Evolutionary conservation across 2,329 filamentous ascomycete genomes (phyloP), one percentile per base, ranked within the genome.

Genomic region (Aspergillus udagawae): DNA sequence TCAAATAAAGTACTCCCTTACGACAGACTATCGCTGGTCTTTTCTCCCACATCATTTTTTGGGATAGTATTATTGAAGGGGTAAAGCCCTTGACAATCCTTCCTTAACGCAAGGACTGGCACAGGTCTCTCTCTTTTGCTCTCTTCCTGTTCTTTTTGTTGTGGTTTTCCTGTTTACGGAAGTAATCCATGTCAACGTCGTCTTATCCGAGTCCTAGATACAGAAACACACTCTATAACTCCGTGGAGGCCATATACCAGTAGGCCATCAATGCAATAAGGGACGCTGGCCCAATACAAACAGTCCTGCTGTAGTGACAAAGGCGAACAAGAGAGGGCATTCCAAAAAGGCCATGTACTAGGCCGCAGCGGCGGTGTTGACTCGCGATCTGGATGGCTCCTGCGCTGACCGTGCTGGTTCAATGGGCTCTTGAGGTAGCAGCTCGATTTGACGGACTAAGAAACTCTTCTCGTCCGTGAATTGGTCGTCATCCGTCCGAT

Each of bases 381-480:
- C 55, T 49, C 67, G 65, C 12, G 69, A 64, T 32, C 67, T 64
- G 50, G 63, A 61, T 27, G 65, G 57, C 44, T 71, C 64, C 44
- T 67, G 67, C 25, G 63, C 55, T 28, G 69, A 60, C 25, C 70
- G 66, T 49, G 63, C 55, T 28, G 69, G 73, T 42, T 77, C 74
- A 45, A 77, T 66, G 27, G 75, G 75, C 55, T 77, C 75, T 51
- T 70, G 70, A 25, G 77, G 75, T 42, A 79, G 62, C 60, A 74
- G 68, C 58, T 85, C 82, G 69, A 99, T 97, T 75, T 97, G 92
- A 75, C 95, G 93, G 69, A 99, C 92, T 68, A 99, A 79, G 72
- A 97, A 99, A 66, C 94, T 93, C 71, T 96, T 91, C 81, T 99
- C 94, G 70, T 99, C 94, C 64, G 92, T 94, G 73, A 99, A 99